Percentiles rank a stretch among this genome's conserved stretches.
These are phyloP conservation scores for Coemansia umbellata DNA, from an alignment of 192 early-diverging fungal genomes.

Conservation along the genomic window DNA sequence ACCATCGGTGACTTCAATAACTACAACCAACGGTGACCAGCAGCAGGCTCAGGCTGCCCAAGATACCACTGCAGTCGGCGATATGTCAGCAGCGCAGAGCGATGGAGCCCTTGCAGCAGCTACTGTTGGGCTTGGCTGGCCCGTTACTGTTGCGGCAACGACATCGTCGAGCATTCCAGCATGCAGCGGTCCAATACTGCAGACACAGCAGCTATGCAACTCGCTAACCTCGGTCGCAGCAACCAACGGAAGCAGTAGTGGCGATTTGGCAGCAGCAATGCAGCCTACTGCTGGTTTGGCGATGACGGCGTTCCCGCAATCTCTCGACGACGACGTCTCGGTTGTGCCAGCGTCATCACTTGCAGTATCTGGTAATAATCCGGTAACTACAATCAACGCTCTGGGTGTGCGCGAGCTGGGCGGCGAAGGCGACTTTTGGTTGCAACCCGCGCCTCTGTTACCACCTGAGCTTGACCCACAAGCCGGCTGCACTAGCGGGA, in stretches of 20 bases:
- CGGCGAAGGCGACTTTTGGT: constrained; percentile 32
- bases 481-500: constrained; percentile 2
- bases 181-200: background rate
- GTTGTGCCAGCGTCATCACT: no score
- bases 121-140: constrained; percentile 36
- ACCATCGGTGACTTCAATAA: no score
- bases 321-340: no score
- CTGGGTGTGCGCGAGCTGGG: constrained; percentile 41
- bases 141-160: constrained; percentile 12
- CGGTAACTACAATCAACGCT: constrained; percentile 37
- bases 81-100: no score
- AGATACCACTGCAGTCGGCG: no score
- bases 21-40: no score
- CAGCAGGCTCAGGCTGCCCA: no score
- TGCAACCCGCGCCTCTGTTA: constrained; percentile 32
- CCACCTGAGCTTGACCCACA: constrained; percentile 37
- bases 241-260: no score
- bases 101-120: background rate
- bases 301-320: constrained; percentile 6
- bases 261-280: no score
- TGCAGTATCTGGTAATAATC: constrained; percentile 2
- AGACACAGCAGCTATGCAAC: no score
- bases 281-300: no score
- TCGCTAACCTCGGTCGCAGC: no score
- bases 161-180: background rate